Evolutionary conservation across 2,329 filamentous ascomycete genomes (phyloP).

Genomic region (Botrytis aclada): DNA sequence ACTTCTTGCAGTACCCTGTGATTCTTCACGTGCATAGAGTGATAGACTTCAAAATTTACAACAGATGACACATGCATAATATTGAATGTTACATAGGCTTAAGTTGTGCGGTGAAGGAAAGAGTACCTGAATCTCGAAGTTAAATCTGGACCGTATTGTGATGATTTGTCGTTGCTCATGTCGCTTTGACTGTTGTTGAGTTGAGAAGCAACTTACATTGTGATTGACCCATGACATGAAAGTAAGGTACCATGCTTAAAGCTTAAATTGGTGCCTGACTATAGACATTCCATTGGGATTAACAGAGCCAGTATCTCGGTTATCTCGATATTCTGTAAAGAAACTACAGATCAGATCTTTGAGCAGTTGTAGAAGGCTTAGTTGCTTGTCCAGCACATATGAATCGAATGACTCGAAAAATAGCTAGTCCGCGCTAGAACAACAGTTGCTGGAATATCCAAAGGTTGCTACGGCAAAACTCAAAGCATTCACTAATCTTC

Average conservation of each 20-base stretch:
- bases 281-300: not conserved
- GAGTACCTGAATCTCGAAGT: not conserved
- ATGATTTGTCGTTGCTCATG: not conserved
- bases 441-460: not conserved
- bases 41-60: not conserved
- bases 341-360: not conserved
- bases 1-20: not conserved
- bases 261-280: not conserved
- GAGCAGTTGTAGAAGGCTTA: not conserved
- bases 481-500: not conserved
- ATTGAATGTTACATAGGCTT: not conserved
- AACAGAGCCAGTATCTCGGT: not conserved
- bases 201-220: not conserved
- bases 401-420: not conserved
- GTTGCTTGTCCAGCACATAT: not conserved
- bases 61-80: not conserved
- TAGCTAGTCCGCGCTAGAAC: not conserved
- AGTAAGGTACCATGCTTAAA: not conserved
- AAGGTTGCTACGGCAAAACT: not conserved
- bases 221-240: not conserved
- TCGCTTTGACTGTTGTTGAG: not conserved
- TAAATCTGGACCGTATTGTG: not conserved
- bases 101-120: not conserved
- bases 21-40: not conserved
- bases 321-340: not conserved